Conservation (phyloP, 495 filamentous ascomycete species). For the Aspergillus cavernicola region DNA sequence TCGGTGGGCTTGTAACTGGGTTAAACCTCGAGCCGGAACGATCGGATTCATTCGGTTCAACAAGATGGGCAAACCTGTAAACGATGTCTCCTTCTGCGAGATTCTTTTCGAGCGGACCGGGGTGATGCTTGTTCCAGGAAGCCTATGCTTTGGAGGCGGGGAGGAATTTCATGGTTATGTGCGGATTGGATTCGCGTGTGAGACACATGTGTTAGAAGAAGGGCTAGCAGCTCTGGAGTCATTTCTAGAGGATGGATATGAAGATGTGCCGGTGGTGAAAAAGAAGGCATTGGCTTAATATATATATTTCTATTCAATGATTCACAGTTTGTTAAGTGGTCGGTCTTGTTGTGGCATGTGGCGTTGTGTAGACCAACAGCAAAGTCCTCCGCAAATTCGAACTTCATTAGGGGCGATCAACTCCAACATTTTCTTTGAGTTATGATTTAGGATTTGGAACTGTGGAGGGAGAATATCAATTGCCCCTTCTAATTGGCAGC, state of each 20-base stretch:
- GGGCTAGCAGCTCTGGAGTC: constrained; percentile 57
- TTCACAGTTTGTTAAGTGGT: no score
- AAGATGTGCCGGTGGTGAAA: constrained; percentile 46
- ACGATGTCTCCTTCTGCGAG: constrained; percentile 70
- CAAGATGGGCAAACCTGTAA: constrained; percentile 59
- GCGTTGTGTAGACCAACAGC: no score
- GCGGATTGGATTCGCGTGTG: constrained; percentile 72
- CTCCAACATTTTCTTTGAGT: no score
- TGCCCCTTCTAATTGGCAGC: no score
- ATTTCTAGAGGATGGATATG: constrained; percentile 62
- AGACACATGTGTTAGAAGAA: constrained; percentile 64
- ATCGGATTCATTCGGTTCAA: constrained; percentile 75
- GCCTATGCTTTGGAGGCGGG: constrained; percentile 67
- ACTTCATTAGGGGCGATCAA: no score
- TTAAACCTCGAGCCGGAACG: constrained; percentile 76
- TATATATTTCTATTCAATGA: no score
- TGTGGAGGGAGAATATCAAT: no score
- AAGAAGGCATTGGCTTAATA: constrained; percentile 21
- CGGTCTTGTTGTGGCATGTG: no score
- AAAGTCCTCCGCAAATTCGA: no score
- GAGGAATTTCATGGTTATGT: constrained; percentile 75
- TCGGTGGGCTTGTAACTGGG: constrained; percentile 62
- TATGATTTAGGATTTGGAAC: no score
- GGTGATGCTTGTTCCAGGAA: constrained; percentile 77
- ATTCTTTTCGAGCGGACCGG: constrained; percentile 64